Evolutionary conservation across 202 grass and related monocot species (phyloP).

Genomic region (Dendrocalamus latiflorus): DNA sequence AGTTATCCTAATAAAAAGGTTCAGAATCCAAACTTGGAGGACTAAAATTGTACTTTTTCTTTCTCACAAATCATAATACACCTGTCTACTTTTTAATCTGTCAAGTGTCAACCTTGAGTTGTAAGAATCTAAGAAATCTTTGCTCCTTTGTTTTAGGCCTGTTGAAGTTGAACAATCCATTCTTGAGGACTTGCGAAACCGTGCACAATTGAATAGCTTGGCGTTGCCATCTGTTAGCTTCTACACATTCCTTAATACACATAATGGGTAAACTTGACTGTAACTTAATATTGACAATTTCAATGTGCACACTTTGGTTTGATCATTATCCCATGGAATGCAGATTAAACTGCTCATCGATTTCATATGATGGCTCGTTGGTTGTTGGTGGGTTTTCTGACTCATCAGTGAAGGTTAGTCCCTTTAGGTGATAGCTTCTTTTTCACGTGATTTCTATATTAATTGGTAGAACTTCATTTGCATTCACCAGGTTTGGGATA

Average conservation of each 20-base stretch:
- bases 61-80: background rate
- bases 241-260: conserved; percentile 94
- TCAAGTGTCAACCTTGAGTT: conserved; percentile 20
- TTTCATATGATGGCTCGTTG: conserved; percentile 90
- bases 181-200: conserved; percentile 83
- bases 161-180: conserved; percentile 76
- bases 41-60: background rate
- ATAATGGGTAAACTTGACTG: conserved; percentile 69
- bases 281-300: conserved; percentile 21
- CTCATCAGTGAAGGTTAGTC: conserved; percentile 86
- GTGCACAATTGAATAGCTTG: conserved; percentile 72
- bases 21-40: background rate
- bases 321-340: conserved; percentile 22
- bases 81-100: background rate
- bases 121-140: background rate
- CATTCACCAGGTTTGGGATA: conserved; percentile 84
- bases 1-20: background rate
- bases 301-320: background rate
- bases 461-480: conserved; percentile 16
- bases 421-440: conserved; percentile 8
- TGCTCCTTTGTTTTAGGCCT: conserved; percentile 62
- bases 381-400: conserved; percentile 99
- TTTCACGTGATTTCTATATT: conserved; percentile 24
- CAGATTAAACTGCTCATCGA: conserved; percentile 95
- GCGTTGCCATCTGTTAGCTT: conserved; percentile 94